phyloP scores from a whole-genome alignment of 148 eudicot genomes.

The Chenopodium album region DNA sequence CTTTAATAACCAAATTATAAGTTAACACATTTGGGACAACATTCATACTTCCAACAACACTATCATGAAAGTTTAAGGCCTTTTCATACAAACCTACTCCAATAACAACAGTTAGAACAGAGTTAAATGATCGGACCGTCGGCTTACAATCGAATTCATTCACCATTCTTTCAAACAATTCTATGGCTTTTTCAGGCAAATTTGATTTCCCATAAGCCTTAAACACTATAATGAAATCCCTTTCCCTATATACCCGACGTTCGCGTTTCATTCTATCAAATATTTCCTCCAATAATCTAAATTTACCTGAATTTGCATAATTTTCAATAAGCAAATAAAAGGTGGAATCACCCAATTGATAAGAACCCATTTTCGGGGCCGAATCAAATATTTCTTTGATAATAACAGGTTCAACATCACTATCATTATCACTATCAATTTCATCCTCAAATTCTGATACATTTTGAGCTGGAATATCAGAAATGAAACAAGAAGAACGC shows the following conservation, averaged over 20 bases:
- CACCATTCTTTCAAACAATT: slow-evolving; percentile 71
- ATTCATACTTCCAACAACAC: slow-evolving; percentile 36
- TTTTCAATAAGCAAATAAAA: slow-evolving; percentile 61
- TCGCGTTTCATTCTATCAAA: slow-evolving; percentile 70
- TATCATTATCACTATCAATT: not conserved
- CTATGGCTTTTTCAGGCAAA: slow-evolving; percentile 50
- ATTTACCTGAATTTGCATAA: slow-evolving; percentile 56
- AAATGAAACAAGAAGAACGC: slow-evolving; percentile 20
- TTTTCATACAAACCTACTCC: slow-evolving; percentile 39
- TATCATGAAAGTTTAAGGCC: slow-evolving; percentile 59
- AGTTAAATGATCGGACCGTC: slow-evolving; percentile 77
- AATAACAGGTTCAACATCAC: slow-evolving; percentile 30
- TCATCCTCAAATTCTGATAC: slow-evolving; percentile 21
- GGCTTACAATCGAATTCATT: slow-evolving; percentile 53
- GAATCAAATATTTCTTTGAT: slow-evolving; percentile 40
- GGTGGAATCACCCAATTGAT: slow-evolving; percentile 69
- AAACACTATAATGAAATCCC: slow-evolving; percentile 55
- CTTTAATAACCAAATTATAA: slow-evolving; percentile 74
- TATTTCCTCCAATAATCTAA: slow-evolving; percentile 53
- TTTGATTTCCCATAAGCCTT: slow-evolving; percentile 66
- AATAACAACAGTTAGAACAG: slow-evolving; percentile 62
- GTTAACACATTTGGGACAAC: slow-evolving; percentile 61
- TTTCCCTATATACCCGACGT: slow-evolving; percentile 57
- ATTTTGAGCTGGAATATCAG: slow-evolving; percentile 21
- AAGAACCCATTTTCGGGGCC: slow-evolving; percentile 54